A percentile compares a stretch with the other conserved stretches of the same genome.
Conservation (phyloP, 768 basidiomycete species). For the Tulasnella sp. region DNA sequence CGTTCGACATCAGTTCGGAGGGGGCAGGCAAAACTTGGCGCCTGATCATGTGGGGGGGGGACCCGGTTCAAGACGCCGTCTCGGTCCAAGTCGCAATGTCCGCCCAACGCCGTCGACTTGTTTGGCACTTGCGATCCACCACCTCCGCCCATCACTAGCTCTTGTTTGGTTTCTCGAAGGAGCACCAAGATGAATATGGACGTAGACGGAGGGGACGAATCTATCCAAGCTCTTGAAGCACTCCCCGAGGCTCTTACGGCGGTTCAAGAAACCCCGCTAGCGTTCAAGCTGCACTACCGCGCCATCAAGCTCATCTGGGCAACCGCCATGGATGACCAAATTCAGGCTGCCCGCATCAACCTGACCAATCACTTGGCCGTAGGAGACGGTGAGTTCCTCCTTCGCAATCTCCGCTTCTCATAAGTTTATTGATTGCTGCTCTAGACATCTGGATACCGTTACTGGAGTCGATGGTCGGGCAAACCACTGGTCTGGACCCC, state of each 20-base stretch:
- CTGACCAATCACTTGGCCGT: conserved; percentile 26
- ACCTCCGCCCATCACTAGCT: not conserved
- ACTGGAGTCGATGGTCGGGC: conserved; percentile 9
- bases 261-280: conserved; percentile 25
- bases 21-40: no score
- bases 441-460: conserved; percentile 30
- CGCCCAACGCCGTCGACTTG: not conserved
- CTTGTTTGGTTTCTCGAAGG: not conserved
- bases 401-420: not conserved
- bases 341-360: conserved; percentile 15
- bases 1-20: no score
- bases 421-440: not conserved
- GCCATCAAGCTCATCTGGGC: not conserved
- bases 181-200: conserved; percentile 15
- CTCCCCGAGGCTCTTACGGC: conserved; percentile 12
- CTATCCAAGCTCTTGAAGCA: conserved; percentile 22
- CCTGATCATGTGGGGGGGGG: no score
- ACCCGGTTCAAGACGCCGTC: not conserved
- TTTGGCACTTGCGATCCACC: not conserved
- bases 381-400: conserved; percentile 23
- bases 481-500: not conserved
- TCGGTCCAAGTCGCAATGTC: not conserved
- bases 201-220: not conserved
- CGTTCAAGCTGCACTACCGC: conserved; percentile 28
- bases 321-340: conserved; percentile 20